Evolutionary conservation across 345 rosid genomes (phyloP), one percentile per base, ranked within the genome.

Genomic region (Aquilaria malaccensis): DNA sequence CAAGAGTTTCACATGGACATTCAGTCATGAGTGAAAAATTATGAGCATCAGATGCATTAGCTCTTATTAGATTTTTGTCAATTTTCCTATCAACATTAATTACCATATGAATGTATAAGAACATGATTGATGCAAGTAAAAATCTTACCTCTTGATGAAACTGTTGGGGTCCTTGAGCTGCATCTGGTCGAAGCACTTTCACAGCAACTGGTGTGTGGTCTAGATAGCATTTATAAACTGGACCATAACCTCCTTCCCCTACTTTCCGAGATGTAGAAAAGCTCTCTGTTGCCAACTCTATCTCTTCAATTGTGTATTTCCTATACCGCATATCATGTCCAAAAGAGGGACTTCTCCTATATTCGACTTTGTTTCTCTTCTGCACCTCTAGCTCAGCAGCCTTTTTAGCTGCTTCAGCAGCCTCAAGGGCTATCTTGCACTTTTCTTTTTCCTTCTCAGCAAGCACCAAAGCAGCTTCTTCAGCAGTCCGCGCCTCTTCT

Each of bases 241-340:
- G 97, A 11, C 96, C 96, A 56, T 93, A 93, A 32, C 98, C 98
- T 52, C 98, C 97, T 84, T 89, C 98, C 37, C 98, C 98, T 11
- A 93, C 76, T 78, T 87, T 89, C 46, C 71, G 87, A 29, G 79
- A 65, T 3, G 50, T 64, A 0, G 84, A 15, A 53, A 93, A 87
- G 56, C 74, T 56, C 2, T 84, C 74, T 1, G 97, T 81, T 64
- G 96, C 96, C 53, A 45, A 59, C 79, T 89, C 96, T 33, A 93
- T 85, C 77, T 93, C 97, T 66, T 85, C 85, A 41, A 89, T 87
- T 4, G 68, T 22, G 72, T 89, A 93, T 64, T 68, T 83, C 67
- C 90, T 62, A 49, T 84, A 93, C 67, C 83, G 70, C 33, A 73
- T 14, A 51, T 68, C 79, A 50, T 69, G 33, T 2, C 5, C 31